A percentile compares a stretch with the other conserved stretches of the same genome.
phyloP scores from a whole-genome alignment of 345 rosid genomes.

The Combretum micranthum region DNA sequence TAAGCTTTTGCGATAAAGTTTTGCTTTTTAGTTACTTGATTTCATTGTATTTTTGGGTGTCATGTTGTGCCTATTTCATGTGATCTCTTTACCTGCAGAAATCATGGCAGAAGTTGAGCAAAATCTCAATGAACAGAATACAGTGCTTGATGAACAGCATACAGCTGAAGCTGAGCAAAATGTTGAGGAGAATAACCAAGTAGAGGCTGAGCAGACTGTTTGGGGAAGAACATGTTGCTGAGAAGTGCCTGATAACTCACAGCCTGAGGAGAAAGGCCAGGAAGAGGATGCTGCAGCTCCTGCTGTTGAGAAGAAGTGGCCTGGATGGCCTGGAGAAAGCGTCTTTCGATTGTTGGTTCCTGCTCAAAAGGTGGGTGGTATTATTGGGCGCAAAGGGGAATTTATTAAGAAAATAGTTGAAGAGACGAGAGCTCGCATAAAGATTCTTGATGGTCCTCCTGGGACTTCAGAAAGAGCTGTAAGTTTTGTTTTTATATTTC shows the following conservation, averaged over 20 bases:
- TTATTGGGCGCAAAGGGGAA: slow-evolving; percentile 97
- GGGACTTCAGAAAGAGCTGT: slow-evolving; percentile 99
- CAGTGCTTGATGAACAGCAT: slow-evolving; percentile 4
- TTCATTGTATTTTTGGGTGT: too few relatives aligned
- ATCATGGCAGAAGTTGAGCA: slow-evolving; percentile 33
- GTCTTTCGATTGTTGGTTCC: slow-evolving; percentile 98
- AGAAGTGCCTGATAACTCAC: slow-evolving; percentile 10
- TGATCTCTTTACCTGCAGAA: slow-evolving; percentile 2
- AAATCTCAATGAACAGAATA: slow-evolving; percentile 26
- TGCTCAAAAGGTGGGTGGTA: slow-evolving; percentile 96
- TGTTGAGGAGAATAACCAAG: slow-evolving; percentile 9
- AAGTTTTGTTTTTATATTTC: slow-evolving; percentile 27
- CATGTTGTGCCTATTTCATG: neutral
- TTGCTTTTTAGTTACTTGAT: too few relatives aligned
- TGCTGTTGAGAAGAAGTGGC: slow-evolving; percentile 85
- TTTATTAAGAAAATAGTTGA: slow-evolving; percentile 95
- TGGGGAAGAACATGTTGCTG: slow-evolving; percentile 25
- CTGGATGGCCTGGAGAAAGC: slow-evolving; percentile 99
- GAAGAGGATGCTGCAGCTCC: slow-evolving; percentile 30
- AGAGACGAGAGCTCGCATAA: slow-evolving; percentile 96
- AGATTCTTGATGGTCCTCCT: slow-evolving; percentile 99
- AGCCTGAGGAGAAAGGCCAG: slow-evolving; percentile 25
- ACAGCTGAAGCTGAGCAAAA: neutral
- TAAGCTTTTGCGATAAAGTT: too few relatives aligned
- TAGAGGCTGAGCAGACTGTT: slow-evolving; percentile 12